Evolutionary conservation across 2,329 filamentous ascomycete genomes (phyloP).

Genomic region (Penicillium griseofulvum): DNA sequence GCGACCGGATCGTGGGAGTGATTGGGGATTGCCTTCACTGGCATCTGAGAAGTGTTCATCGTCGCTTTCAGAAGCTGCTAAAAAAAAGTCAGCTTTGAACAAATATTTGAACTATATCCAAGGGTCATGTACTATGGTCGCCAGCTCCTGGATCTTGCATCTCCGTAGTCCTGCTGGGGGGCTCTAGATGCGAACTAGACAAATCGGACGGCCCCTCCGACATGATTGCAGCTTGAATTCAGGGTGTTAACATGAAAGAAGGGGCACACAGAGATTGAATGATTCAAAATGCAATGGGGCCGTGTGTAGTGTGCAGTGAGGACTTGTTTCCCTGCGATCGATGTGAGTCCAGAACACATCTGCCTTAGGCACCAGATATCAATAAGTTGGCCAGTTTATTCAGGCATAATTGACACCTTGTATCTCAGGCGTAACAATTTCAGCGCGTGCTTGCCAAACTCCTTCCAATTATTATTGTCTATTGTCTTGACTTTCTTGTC

Average conservation of each 20-base stretch:
- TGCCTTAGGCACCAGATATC: slow-evolving; percentile 25
- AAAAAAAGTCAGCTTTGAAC: neutral
- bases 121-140: slow-evolving; percentile 49
- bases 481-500: slow-evolving; percentile 7
- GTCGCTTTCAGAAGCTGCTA: slow-evolving; percentile 50
- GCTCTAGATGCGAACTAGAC: slow-evolving; percentile 48
- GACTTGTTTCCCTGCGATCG: slow-evolving; percentile 28
- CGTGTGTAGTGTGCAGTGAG: slow-evolving; percentile 22
- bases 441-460: slow-evolving; percentile 23
- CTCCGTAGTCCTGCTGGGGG: slow-evolving; percentile 55
- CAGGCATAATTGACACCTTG: slow-evolving; percentile 15
- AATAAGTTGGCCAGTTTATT: neutral
- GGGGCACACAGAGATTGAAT: slow-evolving; percentile 9
- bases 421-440: slow-evolving; percentile 13
- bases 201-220: slow-evolving; percentile 37
- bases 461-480: slow-evolving; percentile 25
- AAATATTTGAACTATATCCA: neutral
- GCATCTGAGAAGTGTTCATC: slow-evolving; percentile 67
- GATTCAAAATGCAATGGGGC: slow-evolving; percentile 15
- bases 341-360: slow-evolving; percentile 31
- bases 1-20: slow-evolving; percentile 40
- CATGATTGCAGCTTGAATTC: slow-evolving; percentile 29
- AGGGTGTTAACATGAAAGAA: slow-evolving; percentile 24
- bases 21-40: slow-evolving; percentile 52
- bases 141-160: slow-evolving; percentile 57